A percentile compares a stretch with the other conserved stretches of the same genome.
These are phyloP conservation scores for Salix purpurea DNA, from an alignment of 345 rosid genomes.

Conservation along the genomic window DNA sequence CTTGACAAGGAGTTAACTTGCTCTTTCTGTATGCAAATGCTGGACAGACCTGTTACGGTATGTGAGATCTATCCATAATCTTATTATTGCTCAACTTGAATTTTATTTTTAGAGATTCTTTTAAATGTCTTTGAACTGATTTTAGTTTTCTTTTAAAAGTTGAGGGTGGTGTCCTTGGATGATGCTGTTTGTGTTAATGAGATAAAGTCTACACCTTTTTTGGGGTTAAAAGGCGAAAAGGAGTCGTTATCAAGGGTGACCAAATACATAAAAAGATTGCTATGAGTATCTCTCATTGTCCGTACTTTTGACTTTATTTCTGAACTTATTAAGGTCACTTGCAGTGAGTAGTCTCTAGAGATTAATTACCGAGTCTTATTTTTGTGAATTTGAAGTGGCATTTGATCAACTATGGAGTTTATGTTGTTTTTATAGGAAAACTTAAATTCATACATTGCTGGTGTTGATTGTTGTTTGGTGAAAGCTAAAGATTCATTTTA, in stretches of 20 bases:
- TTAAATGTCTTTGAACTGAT: neutral
- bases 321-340: neutral
- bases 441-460: neutral
- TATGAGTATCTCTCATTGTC: neutral
- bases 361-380: neutral
- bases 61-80: neutral
- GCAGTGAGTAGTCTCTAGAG: neutral
- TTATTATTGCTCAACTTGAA: neutral
- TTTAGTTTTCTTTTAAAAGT: neutral
- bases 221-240: neutral
- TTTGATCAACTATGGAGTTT: neutral
- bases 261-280: neutral
- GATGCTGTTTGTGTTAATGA: neutral
- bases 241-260: neutral
- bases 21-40: slow-evolving; percentile 54
- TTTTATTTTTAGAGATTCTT: neutral
- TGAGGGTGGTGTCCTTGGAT: neutral
- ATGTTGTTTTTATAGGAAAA: neutral
- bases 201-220: neutral
- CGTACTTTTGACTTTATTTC: neutral
- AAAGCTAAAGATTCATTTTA: neutral
- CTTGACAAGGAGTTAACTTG: slow-evolving; percentile 43
- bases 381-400: neutral
- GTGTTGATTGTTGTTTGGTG: neutral
- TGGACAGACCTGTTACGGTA: slow-evolving; percentile 77